A percentile compares a stretch with the other conserved stretches of the same genome.
These are phyloP conservation scores for Blastomyces silverae DNA, from an alignment of 2,329 filamentous ascomycete species.

Conservation along the genomic window DNA sequence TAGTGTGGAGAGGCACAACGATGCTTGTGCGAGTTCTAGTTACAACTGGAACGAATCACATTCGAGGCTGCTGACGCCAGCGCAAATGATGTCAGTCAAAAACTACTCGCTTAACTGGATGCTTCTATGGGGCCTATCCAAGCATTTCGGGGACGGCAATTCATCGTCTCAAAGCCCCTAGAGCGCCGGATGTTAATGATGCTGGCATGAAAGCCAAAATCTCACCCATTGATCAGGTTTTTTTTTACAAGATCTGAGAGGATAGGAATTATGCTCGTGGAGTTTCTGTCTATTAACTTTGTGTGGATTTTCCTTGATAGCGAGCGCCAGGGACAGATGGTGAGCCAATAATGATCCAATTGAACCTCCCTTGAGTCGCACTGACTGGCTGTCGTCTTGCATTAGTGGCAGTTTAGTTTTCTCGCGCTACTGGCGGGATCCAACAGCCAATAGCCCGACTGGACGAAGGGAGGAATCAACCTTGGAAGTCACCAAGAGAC, in stretches of 20 bases:
- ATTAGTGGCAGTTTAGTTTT: not conserved
- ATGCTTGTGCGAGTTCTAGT: not conserved
- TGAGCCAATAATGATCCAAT: not conserved
- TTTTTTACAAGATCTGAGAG: not conserved
- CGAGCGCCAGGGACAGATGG: not conserved
- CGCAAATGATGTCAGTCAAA: not conserved
- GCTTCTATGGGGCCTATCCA: not conserved
- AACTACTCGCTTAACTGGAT: not conserved
- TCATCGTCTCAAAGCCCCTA: not conserved
- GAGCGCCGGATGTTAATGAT: constrained; percentile 4
- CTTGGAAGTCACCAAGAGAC: not conserved
- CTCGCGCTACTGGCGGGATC: not conserved
- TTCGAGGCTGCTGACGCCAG: not conserved
- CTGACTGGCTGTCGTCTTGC: not conserved
- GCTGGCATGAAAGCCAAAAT: constrained; percentile 5
- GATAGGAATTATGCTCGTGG: not conserved
- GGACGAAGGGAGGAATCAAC: not conserved
- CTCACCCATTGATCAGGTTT: constrained; percentile 6
- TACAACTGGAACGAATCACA: not conserved
- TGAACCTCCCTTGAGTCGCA: not conserved
- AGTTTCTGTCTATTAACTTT: not conserved
- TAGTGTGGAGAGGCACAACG: not conserved
- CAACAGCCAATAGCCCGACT: no score
- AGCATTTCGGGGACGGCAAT: not conserved
- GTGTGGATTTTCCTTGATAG: not conserved